Conservation (phyloP, 371 early-diverging fungal species). For the Rhizopus sp. region DNA sequence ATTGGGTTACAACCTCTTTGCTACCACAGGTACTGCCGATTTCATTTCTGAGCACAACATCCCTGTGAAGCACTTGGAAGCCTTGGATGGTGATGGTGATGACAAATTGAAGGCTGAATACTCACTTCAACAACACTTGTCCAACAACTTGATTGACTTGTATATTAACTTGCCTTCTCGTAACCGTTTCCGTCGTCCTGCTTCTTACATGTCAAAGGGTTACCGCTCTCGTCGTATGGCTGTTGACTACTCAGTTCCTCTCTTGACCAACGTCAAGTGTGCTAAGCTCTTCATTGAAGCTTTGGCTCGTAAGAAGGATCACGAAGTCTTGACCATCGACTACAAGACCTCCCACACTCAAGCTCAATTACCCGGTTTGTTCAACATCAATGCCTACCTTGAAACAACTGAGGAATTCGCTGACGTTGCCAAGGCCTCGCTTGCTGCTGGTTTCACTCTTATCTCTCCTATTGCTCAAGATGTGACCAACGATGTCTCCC, state of each 20-base stretch:
- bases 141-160: slow-evolving; percentile 95
- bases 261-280: slow-evolving; percentile 97
- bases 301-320: slow-evolving; percentile 73
- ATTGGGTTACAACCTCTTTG: slow-evolving; percentile 88
- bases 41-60: slow-evolving; percentile 91
- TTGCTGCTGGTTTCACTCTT: slow-evolving; percentile 87
- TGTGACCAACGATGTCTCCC: slow-evolving; percentile 55
- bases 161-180: slow-evolving; percentile 97
- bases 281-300: slow-evolving; percentile 97
- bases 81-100: slow-evolving; percentile 55
- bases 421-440: slow-evolving; percentile 67
- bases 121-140: slow-evolving; percentile 89
- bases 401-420: slow-evolving; percentile 59
- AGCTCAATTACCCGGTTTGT: slow-evolving; percentile 84
- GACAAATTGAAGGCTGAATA: slow-evolving; percentile 84
- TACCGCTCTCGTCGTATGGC: slow-evolving; percentile 96
- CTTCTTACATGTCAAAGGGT: slow-evolving; percentile 93
- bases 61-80: slow-evolving; percentile 87
- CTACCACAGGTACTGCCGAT: slow-evolving; percentile 95
- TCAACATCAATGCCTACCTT: slow-evolving; percentile 76
- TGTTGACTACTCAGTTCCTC: slow-evolving; percentile 92
- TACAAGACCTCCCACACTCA: slow-evolving; percentile 86
- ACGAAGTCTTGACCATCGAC: slow-evolving; percentile 80
- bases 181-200: slow-evolving; percentile 94
- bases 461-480: slow-evolving; percentile 60